phyloP scores from a whole-genome alignment of 306 rosid genomes.

The Carpinus viminea region DNA sequence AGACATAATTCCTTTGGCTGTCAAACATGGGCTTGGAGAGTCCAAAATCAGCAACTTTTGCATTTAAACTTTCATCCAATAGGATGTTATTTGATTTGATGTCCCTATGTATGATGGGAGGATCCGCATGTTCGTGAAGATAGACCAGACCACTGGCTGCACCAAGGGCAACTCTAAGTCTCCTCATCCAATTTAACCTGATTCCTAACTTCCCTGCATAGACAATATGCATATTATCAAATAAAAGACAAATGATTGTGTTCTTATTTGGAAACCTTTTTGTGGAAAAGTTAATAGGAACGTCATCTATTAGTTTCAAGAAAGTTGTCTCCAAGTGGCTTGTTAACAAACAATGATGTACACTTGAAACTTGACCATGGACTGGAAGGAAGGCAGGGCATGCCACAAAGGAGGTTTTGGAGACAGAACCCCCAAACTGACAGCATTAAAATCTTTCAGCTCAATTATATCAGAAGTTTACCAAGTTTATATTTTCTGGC shows the following conservation, averaged over 20 bases:
- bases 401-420: background rate
- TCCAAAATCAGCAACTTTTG: constrained; percentile 86
- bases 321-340: background rate
- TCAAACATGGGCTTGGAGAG: constrained; percentile 67
- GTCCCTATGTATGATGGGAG: constrained; percentile 80
- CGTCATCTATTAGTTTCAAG: background rate
- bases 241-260: background rate
- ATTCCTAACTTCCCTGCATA: constrained; percentile 42
- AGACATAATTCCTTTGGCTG: constrained; percentile 45
- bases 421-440: background rate
- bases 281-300: background rate
- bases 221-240: background rate
- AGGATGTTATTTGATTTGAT: constrained; percentile 74
- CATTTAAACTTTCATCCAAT: constrained; percentile 56
- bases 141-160: constrained; percentile 75
- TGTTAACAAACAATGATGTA: background rate
- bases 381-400: background rate
- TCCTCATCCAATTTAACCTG: constrained; percentile 42
- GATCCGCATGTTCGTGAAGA: constrained; percentile 72
- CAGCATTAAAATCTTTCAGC: background rate
- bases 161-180: constrained; percentile 49
- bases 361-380: background rate
- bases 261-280: background rate
- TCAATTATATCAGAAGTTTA: background rate
- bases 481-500: background rate